phyloP scores from a whole-genome alignment of 2,329 filamentous ascomycete genomes.

The Cladosporium velox region DNA sequence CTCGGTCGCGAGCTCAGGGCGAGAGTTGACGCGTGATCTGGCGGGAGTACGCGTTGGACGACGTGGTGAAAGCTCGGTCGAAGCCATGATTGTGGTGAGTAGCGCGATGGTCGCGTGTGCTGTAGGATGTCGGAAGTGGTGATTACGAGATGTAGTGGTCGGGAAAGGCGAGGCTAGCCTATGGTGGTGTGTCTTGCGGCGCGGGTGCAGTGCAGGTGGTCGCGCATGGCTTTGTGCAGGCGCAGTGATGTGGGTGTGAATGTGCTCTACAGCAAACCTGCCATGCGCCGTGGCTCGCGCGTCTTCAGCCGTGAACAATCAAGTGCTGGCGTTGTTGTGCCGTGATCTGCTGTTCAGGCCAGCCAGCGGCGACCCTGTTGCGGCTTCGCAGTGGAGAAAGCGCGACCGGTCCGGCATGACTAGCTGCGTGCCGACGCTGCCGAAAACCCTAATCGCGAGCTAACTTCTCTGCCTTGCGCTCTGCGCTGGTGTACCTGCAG shows the following conservation, averaged over 20 bases:
- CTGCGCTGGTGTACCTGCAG: neutral
- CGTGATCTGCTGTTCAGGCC: conserved; percentile 4
- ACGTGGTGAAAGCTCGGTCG: conserved; percentile 30
- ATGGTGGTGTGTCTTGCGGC: conserved; percentile 10
- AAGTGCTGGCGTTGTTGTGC: neutral
- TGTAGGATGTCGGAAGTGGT: neutral
- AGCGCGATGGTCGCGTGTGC: neutral
- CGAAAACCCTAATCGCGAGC: neutral
- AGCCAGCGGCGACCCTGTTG: conserved; percentile 5
- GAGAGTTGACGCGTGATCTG: conserved; percentile 31
- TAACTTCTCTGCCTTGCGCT: neutral
- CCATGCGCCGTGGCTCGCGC: neutral
- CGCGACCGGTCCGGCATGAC: neutral
- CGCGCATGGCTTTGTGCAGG: conserved; percentile 15
- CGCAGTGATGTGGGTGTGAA: neutral
- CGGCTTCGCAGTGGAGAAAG: neutral
- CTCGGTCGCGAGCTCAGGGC: conserved; percentile 41
- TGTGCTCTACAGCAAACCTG: neutral
- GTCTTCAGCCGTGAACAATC: no score
- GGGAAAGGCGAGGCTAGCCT: conserved; percentile 11
- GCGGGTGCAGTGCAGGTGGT: conserved; percentile 14
- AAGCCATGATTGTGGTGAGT: conserved; percentile 29
- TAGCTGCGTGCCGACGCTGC: neutral
- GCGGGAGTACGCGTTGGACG: conserved; percentile 35
- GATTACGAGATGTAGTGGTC: conserved; percentile 29